Evolutionary conservation across 2,329 filamentous ascomycete species (phyloP).

Genomic region (Shiraia sp.): DNA sequence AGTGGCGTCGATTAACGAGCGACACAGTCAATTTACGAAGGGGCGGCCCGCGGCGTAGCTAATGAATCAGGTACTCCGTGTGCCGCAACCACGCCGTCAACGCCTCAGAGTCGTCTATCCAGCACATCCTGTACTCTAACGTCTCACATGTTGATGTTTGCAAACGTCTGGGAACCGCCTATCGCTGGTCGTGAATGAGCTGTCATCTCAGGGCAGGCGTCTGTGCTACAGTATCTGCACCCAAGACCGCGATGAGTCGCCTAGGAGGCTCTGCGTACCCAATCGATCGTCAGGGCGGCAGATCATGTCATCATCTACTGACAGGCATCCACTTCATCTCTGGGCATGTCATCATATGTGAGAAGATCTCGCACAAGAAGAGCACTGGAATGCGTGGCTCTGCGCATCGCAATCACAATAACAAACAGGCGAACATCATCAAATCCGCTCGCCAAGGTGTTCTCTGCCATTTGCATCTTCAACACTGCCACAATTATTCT

Average conservation of each 20-base stretch:
- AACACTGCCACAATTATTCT: constrained; percentile 8
- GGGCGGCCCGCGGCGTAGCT: too few species aligned
- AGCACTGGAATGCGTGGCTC: constrained; percentile 14
- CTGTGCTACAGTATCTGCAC: constrained; percentile 5
- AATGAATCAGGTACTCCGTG: too few species aligned
- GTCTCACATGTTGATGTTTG: too few species aligned
- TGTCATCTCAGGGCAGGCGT: constrained; percentile 3
- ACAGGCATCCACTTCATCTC: background rate
- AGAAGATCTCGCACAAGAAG: constrained; percentile 14
- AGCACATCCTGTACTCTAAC: too few species aligned
- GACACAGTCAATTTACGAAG: too few species aligned
- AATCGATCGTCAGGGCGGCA: constrained; percentile 26
- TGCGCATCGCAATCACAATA: constrained; percentile 28
- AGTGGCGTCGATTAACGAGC: too few species aligned
- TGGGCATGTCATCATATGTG: constrained; percentile 20
- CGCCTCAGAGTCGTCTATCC: too few species aligned
- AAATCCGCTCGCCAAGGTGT: constrained; percentile 5
- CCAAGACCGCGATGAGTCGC: constrained; percentile 7
- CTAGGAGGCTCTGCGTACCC: constrained; percentile 12
- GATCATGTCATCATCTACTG: constrained; percentile 31
- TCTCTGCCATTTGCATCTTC: too few species aligned
- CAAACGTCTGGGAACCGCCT: too few species aligned
- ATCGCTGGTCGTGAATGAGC: too few species aligned
- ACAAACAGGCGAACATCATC: constrained; percentile 7
- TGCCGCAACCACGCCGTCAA: too few species aligned